Conservation (phyloP, 228 moss, liverwort and hornwort species). For the Sphagnum magellanicum region DNA sequence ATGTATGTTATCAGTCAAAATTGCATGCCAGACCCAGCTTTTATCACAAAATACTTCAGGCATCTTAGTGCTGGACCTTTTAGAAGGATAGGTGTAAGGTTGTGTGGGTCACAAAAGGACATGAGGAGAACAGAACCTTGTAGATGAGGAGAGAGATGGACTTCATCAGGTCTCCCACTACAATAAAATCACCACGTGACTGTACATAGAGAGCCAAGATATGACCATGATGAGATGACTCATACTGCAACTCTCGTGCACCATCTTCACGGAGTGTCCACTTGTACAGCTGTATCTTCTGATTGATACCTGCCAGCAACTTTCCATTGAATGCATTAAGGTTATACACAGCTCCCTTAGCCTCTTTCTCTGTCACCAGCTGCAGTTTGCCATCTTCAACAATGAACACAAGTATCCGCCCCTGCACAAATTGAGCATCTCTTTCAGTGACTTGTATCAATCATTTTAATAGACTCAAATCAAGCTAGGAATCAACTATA, state of each 20-base stretch:
- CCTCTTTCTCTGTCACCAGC: constrained; percentile 83
- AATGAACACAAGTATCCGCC: constrained; percentile 81
- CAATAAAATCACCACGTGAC: constrained; percentile 92
- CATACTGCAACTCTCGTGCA: constrained; percentile 81
- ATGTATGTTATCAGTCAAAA: too few species aligned
- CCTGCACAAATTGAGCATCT: constrained; percentile 25
- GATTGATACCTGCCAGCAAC: constrained; percentile 89
- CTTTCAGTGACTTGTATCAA: not conserved
- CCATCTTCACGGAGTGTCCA: constrained; percentile 82
- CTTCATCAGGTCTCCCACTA: constrained; percentile 96
- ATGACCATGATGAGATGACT: constrained; percentile 93
- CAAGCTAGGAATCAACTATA: too few species aligned
- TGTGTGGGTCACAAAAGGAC: too few species aligned
- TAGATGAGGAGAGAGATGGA: constrained; percentile 94
- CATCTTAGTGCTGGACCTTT: too few species aligned
- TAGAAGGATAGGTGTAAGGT: too few species aligned
- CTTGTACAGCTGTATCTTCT: constrained; percentile 87
- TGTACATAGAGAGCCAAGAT: constrained; percentile 91
- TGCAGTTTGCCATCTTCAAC: constrained; percentile 93
- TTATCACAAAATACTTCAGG: too few species aligned
- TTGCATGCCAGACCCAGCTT: too few species aligned
- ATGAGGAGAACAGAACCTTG: constrained; percentile 37
- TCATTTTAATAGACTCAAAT: too few species aligned
- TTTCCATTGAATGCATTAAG: constrained; percentile 94
- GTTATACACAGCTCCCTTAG: constrained; percentile 95